A percentile compares a stretch with the other conserved stretches of the same genome.
Evolutionary conservation across 371 early-diverging fungal species (phyloP).

Genomic region (Saksenaea oblongispora): DNA sequence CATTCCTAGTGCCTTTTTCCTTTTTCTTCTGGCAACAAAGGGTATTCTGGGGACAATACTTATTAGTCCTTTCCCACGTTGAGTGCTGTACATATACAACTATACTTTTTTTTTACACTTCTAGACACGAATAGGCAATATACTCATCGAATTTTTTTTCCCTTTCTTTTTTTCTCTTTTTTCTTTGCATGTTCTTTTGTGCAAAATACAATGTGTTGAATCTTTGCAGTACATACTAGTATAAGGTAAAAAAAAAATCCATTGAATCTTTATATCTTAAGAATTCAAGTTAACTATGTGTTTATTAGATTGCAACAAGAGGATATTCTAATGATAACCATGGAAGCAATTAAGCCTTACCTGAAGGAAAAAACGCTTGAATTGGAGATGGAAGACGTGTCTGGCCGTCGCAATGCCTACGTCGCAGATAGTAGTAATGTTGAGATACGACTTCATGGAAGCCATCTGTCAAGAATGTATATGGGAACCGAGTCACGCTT

Average conservation of each 20-base stretch:
- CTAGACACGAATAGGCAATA: background rate
- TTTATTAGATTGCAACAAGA: slow-evolving; percentile 12
- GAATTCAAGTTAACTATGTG: background rate
- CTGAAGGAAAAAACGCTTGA: slow-evolving; percentile 4
- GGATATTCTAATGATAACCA: slow-evolving; percentile 11
- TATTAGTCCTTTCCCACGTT: slow-evolving; percentile 2
- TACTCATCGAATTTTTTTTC: slow-evolving; percentile 5
- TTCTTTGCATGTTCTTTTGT: slow-evolving; percentile 14
- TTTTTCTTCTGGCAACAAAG: background rate
- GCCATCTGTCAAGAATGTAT: slow-evolving; percentile 1
- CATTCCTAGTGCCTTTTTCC: background rate
- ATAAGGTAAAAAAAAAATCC: slow-evolving; percentile 14
- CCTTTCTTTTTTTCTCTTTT: no score
- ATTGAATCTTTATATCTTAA: background rate
- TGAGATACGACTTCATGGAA: slow-evolving; percentile 12
- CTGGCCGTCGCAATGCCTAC: background rate
- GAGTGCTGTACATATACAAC: background rate
- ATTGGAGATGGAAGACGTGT: background rate
- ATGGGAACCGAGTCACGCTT: slow-evolving; percentile 15
- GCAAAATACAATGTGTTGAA: slow-evolving; percentile 7
- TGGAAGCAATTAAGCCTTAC: slow-evolving; percentile 18
- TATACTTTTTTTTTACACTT: background rate
- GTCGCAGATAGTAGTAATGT: background rate
- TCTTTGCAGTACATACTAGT: slow-evolving; percentile 18
- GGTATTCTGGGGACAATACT: background rate